Conservation (phyloP, 1,284 basidiomycete genomes). For the Tilletia caries region DNA sequence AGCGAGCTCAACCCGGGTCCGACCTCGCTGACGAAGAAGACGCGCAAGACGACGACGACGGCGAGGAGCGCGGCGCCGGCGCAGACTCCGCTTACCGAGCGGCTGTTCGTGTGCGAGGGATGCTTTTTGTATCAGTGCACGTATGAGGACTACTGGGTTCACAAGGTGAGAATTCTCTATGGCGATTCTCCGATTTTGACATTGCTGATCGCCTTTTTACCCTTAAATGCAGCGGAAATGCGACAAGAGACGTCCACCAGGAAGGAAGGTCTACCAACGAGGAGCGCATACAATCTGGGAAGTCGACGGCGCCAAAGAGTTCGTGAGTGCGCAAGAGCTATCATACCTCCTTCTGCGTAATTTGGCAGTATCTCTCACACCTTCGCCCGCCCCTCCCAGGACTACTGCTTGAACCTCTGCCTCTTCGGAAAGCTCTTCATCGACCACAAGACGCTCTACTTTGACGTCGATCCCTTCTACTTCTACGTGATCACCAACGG, state of each 20-base stretch:
- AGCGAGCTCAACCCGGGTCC: conserved; percentile 2
- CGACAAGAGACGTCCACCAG: conserved; percentile 72
- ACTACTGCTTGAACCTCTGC: conserved; percentile 92
- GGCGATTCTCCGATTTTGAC: neutral
- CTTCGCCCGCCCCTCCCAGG: conserved; percentile 58
- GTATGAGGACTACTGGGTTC: conserved; percentile 33
- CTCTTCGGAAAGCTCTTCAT: conserved; percentile 99
- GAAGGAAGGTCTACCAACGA: conserved; percentile 81
- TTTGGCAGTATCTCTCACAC: neutral
- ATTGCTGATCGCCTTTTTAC: neutral
- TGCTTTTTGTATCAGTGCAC: conserved; percentile 91
- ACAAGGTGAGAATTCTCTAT: conserved; percentile 24
- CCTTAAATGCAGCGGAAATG: conserved; percentile 65
- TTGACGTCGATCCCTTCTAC: conserved; percentile 68
- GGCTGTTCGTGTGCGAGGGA: conserved; percentile 70
- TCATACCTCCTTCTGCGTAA: neutral
- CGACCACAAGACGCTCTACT: conserved; percentile 95
- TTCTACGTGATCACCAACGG: conserved; percentile 79
- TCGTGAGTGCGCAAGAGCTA: conserved; percentile 59
- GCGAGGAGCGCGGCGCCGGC: neutral
- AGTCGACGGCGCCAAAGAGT: conserved; percentile 80
- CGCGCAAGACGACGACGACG: neutral
- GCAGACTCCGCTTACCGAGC: neutral
- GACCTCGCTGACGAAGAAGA: conserved; percentile 10
- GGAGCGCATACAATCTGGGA: conserved; percentile 92